A percentile compares a stretch with the other conserved stretches of the same genome.
Evolutionary conservation across 805 yeast genomes (phyloP).

Genomic region (Ogataea trehaloabstinens): DNA sequence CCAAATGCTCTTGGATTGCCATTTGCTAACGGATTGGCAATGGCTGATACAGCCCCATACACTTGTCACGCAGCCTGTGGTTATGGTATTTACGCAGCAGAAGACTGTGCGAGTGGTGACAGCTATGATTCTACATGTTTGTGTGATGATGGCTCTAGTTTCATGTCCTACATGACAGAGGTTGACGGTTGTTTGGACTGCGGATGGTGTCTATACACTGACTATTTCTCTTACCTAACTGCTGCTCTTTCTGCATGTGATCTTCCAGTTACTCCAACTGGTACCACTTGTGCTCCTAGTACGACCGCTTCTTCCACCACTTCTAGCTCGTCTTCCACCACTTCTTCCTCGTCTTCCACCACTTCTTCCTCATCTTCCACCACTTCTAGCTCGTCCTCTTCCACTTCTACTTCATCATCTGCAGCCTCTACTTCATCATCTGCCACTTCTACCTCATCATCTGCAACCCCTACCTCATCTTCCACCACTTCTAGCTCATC

Average conservation of each 20-base stretch:
- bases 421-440: too few species aligned
- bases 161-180: constrained; percentile 21
- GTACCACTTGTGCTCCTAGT: constrained; percentile 28
- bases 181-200: constrained; percentile 34
- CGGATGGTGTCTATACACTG: constrained; percentile 39
- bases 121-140: constrained; percentile 33
- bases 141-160: constrained; percentile 28
- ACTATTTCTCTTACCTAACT: constrained; percentile 32
- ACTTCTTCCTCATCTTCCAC: background rate
- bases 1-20: too few species aligned
- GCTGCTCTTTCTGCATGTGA: constrained; percentile 31
- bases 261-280: constrained; percentile 34
- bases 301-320: constrained; percentile 2
- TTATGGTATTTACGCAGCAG: background rate
- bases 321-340: background rate
- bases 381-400: background rate
- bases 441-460: background rate
- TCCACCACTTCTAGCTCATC: constrained; percentile 4
- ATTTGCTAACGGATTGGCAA: constrained; percentile 27
- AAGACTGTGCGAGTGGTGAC: constrained; percentile 12
- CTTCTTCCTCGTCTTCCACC: constrained; percentile 1
- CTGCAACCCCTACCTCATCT: background rate
- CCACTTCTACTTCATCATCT: background rate
- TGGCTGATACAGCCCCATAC: constrained; percentile 15
- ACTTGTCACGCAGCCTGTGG: background rate